Percentiles rank a stretch among this genome's conserved stretches.
Evolutionary conservation across 176 grass and related monocot genomes (phyloP).

Genomic region (sorghum (Sorghum bicolor)): Sorghum_bicolor_NCBIv3 NC_012876.2:1749001-1749500

Average conservation of each 20-base stretch:
- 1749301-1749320: slow-evolving; percentile 60
- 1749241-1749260: slow-evolving; percentile 14
- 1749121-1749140: neutral
- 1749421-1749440: slow-evolving; percentile 27
- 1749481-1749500: neutral
- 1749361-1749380: slow-evolving; percentile 95
- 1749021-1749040: neutral
- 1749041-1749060: neutral
- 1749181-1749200: neutral
- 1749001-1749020: neutral
- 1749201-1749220: slow-evolving; percentile 4
- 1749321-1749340: slow-evolving; percentile 70
- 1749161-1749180: neutral
- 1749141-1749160: neutral
- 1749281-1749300: slow-evolving; percentile 9
- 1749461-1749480: slow-evolving; percentile 12
- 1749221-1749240: neutral
- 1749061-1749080: neutral
- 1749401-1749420: slow-evolving; percentile 82
- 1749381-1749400: slow-evolving; percentile 72
- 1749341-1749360: slow-evolving; percentile 95
- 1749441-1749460: slow-evolving; percentile 23
- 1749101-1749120: slow-evolving; percentile 9
- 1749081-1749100: neutral
- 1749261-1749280: slow-evolving; percentile 9